A percentile compares a stretch with the other conserved stretches of the same genome.
These are phyloP conservation scores for Passiflora organensis DNA, from an alignment of 345 rosid genomes.

Conservation along the genomic window DNA sequence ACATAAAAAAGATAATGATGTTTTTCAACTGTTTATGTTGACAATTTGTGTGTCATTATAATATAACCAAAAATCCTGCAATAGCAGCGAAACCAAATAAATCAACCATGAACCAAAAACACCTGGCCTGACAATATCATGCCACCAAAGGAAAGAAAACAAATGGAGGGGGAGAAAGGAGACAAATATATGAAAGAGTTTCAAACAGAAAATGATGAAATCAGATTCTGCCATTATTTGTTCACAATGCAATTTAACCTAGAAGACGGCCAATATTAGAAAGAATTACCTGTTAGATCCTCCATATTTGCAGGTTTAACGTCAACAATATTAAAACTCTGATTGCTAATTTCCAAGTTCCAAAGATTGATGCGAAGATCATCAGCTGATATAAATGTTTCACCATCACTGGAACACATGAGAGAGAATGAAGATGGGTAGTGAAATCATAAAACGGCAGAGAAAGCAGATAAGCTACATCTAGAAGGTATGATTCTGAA, in stretches of 20 bases:
- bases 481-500: background rate
- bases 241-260: background rate
- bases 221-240: background rate
- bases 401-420: slow-evolving; percentile 61
- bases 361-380: slow-evolving; percentile 96
- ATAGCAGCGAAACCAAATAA: too few species aligned
- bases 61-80: too few species aligned
- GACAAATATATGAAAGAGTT: background rate
- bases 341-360: slow-evolving; percentile 95
- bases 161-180: background rate
- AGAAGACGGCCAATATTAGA: background rate
- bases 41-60: too few species aligned
- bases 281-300: slow-evolving; percentile 78
- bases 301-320: slow-evolving; percentile 99
- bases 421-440: slow-evolving; percentile 15
- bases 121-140: background rate
- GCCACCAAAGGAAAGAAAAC: too few species aligned
- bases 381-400: slow-evolving; percentile 95
- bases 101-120: too few species aligned
- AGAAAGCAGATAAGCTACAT: background rate
- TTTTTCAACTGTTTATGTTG: too few species aligned
- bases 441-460: background rate
- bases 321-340: slow-evolving; percentile 95
- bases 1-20: background rate
- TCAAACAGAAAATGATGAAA: background rate